Conservation (phyloP, 495 filamentous ascomycete species). For the Penicillium taxi region DNA sequence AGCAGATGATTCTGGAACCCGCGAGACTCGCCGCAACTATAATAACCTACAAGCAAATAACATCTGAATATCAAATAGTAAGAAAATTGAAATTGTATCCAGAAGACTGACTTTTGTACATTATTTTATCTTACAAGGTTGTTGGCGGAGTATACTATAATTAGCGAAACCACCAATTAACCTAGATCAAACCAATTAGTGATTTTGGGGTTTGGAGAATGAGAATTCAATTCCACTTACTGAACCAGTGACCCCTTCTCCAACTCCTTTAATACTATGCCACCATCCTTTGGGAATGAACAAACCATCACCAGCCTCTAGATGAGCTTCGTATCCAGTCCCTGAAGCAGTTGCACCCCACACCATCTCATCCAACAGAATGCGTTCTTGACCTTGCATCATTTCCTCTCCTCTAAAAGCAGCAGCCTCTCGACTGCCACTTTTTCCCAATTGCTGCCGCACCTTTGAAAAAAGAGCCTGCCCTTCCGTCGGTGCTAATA, state of each 20-base stretch:
- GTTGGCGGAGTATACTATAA: background rate
- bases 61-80: too few species aligned
- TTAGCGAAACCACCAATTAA: conserved; percentile 91
- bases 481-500: conserved; percentile 58
- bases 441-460: conserved; percentile 37
- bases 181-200: conserved; percentile 30
- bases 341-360: conserved; percentile 48
- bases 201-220: background rate
- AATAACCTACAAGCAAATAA: background rate
- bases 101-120: too few species aligned
- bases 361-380: conserved; percentile 56
- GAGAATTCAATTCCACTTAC: conserved; percentile 34
- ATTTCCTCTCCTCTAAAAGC: conserved; percentile 76
- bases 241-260: conserved; percentile 55
- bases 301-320: conserved; percentile 62
- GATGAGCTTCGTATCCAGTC: conserved; percentile 44
- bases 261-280: conserved; percentile 81
- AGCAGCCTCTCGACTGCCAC: conserved; percentile 35
- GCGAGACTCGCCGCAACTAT: conserved; percentile 4
- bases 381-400: conserved; percentile 72
- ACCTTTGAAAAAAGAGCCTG: conserved; percentile 50
- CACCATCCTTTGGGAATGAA: conserved; percentile 94
- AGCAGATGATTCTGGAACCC: conserved; percentile 27
- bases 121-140: background rate
- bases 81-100: too few species aligned